A percentile compares a stretch with the other conserved stretches of the same genome.
Conservation (phyloP, 140 eudicot species). For the Anethum foeniculum region DNA sequence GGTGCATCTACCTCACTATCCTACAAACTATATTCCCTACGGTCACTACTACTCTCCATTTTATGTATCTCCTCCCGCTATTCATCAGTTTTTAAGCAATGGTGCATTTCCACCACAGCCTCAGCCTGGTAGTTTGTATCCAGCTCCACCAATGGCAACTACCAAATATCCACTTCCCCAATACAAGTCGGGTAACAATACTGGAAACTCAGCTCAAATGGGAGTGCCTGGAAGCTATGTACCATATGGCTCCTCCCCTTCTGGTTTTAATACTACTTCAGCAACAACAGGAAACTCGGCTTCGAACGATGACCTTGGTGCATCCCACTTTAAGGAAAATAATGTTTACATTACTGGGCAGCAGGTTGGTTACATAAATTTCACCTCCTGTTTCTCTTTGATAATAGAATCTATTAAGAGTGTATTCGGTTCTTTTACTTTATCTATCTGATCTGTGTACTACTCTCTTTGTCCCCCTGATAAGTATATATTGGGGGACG, state of each 20-base stretch:
- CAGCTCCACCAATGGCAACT: conserved; percentile 49
- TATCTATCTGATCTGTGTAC: background rate
- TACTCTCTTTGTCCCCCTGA: too few species aligned
- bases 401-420: background rate
- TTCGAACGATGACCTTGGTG: conserved; percentile 60
- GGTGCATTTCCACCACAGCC: conserved; percentile 80
- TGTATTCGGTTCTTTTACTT: background rate
- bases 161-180: conserved; percentile 68
- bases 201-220: conserved; percentile 41
- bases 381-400: conserved; percentile 2
- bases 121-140: conserved; percentile 60
- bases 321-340: conserved; percentile 68
- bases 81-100: conserved; percentile 73
- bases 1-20: conserved; percentile 71
- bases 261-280: conserved; percentile 43
- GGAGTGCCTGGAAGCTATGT: conserved; percentile 66
- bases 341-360: conserved; percentile 59
- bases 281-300: conserved; percentile 58
- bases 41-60: conserved; percentile 61
- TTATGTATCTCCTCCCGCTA: conserved; percentile 60
- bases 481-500: too few species aligned
- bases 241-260: conserved; percentile 48
- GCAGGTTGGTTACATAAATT: conserved; percentile 50
- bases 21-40: conserved; percentile 70
- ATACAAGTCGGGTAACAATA: conserved; percentile 54